phyloP scores from a whole-genome alignment of 1,139 yeast genomes.

The Magnusiomyces tetraspermus region DNA sequence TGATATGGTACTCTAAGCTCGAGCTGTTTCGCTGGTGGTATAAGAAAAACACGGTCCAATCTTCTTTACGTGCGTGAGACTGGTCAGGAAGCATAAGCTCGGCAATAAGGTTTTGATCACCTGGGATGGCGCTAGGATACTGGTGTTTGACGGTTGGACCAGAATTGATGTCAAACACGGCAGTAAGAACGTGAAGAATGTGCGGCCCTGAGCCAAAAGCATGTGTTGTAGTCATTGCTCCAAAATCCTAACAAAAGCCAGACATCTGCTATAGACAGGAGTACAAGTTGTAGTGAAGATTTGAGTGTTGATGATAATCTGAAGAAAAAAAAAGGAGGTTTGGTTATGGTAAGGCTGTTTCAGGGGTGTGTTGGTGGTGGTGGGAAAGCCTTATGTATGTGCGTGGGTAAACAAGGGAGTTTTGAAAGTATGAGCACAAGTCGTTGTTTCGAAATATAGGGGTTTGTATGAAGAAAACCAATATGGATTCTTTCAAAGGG shows the following conservation, averaged over 20 bases:
- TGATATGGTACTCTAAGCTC: constrained; percentile 23
- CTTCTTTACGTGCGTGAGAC: constrained; percentile 51
- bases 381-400: neutral
- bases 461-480: neutral
- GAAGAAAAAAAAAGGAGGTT: too few species aligned
- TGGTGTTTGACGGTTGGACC: constrained; percentile 50
- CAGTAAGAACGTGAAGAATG: constrained; percentile 32
- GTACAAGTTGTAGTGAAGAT: neutral
- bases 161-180: constrained; percentile 56
- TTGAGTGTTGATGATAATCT: neutral
- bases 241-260: neutral
- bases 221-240: neutral
- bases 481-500: too few species aligned
- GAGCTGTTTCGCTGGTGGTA: constrained; percentile 31
- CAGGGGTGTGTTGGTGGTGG: too few species aligned
- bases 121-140: constrained; percentile 34
- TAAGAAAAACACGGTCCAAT: constrained; percentile 49
- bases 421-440: neutral
- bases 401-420: too few species aligned
- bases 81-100: constrained; percentile 62
- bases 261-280: too few species aligned
- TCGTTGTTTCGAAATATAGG: neutral
- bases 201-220: constrained; percentile 13
- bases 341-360: neutral
- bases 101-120: constrained; percentile 28